Base-by-base conservation (phyloP, 805 yeast species). In the Yarrowia porcina region DNA sequence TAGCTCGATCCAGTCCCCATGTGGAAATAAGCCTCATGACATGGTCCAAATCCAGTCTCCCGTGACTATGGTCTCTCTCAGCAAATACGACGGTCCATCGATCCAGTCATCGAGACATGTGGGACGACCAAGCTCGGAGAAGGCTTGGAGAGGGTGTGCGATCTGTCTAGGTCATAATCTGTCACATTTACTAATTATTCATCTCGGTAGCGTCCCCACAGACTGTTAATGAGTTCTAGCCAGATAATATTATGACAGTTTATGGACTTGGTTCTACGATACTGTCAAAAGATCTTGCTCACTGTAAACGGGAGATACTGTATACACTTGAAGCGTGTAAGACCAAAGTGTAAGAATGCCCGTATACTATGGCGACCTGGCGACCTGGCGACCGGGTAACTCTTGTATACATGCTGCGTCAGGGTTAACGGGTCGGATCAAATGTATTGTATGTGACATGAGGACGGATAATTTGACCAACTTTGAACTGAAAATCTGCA, bases 21-120 rank as follows among this genome's bases (percentile, higher is more conserved):
- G 36, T 27, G 52, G 52, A 45, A 45, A 45, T 45, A 45, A 45
- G 52, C 52, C 52, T 45, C 52, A 45, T 45, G 52, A 45, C 52
- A 28, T 11, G 52, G 52, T 45, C 52, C 52, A 35, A 45, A 45
- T 18, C 52, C 52, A 45, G 52, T 3, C 52, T 28, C 33, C n/a
- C 18, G 52, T 28, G 35, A 28, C 25, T 28, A 18, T n/a, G n/a
- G 13, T 2, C 35, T 6, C 11, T 27, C 20, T 13, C 32, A n/a
- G 20, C 10, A 7, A 11, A 27, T 18, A 44, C 35, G 35, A 44
- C 23, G 21, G 33, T 10, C 21, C 11, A 44, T 42, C 15, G 35
- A 23, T 8, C 36, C 52, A 30, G 36, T 45, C 35, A 28, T 45
- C 52, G 12, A 18, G 7, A 20, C 52, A 45, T 45, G 52, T 45